Evolutionary conservation across 345 rosid genomes (phyloP).

Genomic region (Melaleuca alternifolia): DNA sequence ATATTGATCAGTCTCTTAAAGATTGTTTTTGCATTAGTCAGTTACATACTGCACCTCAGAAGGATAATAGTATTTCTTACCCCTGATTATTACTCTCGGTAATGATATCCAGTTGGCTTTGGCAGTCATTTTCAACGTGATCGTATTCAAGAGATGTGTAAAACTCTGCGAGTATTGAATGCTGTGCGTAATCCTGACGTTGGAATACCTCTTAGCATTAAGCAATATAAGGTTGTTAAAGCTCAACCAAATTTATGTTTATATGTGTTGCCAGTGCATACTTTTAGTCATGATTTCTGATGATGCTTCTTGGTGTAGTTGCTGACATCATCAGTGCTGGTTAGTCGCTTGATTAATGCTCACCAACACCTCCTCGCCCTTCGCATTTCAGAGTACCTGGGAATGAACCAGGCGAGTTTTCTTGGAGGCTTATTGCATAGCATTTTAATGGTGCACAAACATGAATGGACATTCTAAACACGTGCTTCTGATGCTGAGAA

Average conservation of each 20-base stretch:
- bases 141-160: slow-evolving; percentile 81
- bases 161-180: slow-evolving; percentile 84
- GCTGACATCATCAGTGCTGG: slow-evolving; percentile 74
- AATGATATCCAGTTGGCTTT: slow-evolving; percentile 56
- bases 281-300: slow-evolving; percentile 6
- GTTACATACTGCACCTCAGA: background rate
- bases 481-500: background rate
- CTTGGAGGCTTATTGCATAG: background rate
- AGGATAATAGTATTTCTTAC: background rate
- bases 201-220: slow-evolving; percentile 88
- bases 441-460: background rate
- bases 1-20: background rate
- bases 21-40: background rate
- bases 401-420: slow-evolving; percentile 78
- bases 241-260: background rate
- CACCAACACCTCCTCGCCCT: slow-evolving; percentile 81
- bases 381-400: slow-evolving; percentile 77
- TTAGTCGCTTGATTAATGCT: slow-evolving; percentile 85
- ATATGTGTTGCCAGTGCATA: background rate
- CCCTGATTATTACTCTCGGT: slow-evolving; percentile 33
- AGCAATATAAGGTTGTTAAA: slow-evolving; percentile 74
- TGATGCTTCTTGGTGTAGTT: slow-evolving; percentile 34
- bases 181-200: slow-evolving; percentile 69
- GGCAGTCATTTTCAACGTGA: slow-evolving; percentile 92
- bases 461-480: background rate